Conservation (phyloP, 768 basidiomycete species). For the Kondoa subrosea region DNA sequence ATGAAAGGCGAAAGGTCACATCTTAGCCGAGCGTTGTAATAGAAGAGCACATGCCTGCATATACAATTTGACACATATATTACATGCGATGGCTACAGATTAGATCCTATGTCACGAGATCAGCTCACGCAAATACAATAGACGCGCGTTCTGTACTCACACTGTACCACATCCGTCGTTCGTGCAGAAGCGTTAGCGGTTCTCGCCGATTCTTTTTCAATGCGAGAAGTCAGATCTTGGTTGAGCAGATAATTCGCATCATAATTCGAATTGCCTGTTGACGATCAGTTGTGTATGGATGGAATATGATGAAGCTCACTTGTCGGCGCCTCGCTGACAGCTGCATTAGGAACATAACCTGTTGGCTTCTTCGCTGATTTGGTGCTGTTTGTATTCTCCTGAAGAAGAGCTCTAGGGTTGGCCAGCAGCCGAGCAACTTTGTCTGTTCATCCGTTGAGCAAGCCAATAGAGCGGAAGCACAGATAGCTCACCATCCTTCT, state of each 20-base stretch:
- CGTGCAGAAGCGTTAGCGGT: not conserved
- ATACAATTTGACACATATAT: too few relatives aligned
- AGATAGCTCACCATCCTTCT: not conserved
- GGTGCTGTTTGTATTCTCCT: not conserved
- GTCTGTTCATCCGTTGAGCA: not conserved
- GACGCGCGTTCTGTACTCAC: too few relatives aligned
- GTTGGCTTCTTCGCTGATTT: not conserved
- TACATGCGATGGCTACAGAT: too few relatives aligned
- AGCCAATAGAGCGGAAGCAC: not conserved
- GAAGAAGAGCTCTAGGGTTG: not conserved
- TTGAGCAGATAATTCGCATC: not conserved
- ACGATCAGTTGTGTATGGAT: not conserved
- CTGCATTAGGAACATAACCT: not conserved
- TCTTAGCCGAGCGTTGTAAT: too few relatives aligned
- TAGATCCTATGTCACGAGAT: too few relatives aligned
- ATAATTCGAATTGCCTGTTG: not conserved
- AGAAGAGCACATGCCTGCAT: too few relatives aligned
- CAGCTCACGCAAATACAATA: too few relatives aligned
- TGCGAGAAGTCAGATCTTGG: not conserved
- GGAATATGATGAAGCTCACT: not conserved
- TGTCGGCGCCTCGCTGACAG: not conserved
- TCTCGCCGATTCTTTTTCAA: not conserved
- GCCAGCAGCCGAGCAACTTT: not conserved
- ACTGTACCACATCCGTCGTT: not conserved
- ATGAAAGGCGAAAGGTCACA: too few relatives aligned